phyloP scores from a whole-genome alignment of 768 basidiomycete genomes.

The Paxillus rubicundulus region DNA sequence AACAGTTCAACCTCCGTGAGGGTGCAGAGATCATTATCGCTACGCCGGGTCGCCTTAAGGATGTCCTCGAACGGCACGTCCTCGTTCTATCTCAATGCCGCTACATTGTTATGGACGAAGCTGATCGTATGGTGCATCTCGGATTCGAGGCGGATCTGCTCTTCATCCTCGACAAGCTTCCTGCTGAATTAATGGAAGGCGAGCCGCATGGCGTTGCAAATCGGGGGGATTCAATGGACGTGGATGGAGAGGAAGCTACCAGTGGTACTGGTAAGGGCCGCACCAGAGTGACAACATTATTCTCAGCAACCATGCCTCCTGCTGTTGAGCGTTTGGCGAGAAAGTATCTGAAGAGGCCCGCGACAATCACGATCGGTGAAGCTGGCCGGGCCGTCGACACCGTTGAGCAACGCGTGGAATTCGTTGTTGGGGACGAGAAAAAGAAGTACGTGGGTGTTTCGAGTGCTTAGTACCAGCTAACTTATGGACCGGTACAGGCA shows the following conservation, averaged over 20 bases:
- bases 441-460: conserved; percentile 69
- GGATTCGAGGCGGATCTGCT: conserved; percentile 95
- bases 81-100: conserved; percentile 95
- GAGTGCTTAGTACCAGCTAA: conserved; percentile 5
- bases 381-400: conserved; percentile 98
- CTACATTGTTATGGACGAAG: conserved; percentile 99
- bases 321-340: conserved; percentile 93
- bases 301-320: conserved; percentile 98
- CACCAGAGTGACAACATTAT: conserved; percentile 91
- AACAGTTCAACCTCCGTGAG: conserved; percentile 96
- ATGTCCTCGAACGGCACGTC: conserved; percentile 94
- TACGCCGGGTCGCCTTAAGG: conserved; percentile 96
- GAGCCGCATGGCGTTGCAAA: conserved; percentile 40
- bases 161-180: conserved; percentile 92
- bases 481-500: conserved; percentile 47
- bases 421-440: conserved; percentile 90
- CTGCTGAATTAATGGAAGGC: conserved; percentile 83
- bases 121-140: conserved; percentile 97
- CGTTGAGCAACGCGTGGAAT: conserved; percentile 95
- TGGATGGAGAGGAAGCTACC: conserved; percentile 64
- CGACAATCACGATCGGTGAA: conserved; percentile 96
- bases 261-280: conserved; percentile 53
- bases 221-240: conserved; percentile 65
- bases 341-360: conserved; percentile 91
- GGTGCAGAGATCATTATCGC: conserved; percentile 99